Base-by-base conservation (phyloP, 2,329 filamentous ascomycete genomes). In the Talaromyces sp. region DNA sequence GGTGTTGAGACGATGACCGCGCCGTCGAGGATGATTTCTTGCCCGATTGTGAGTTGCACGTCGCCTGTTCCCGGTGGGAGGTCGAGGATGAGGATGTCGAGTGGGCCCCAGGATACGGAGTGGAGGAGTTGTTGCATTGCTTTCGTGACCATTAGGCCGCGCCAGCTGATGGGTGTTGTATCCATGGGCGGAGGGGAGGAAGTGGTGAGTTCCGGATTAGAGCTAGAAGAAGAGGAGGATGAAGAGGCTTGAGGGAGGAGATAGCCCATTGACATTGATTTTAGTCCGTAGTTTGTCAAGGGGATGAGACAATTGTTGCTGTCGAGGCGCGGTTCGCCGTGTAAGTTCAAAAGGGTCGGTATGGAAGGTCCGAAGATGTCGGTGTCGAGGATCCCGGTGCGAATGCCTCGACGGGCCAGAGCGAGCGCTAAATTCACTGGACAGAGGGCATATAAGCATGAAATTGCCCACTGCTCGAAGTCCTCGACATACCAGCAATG, bases 201-300 rank as follows among this genome's bases (percentile, higher is more conserved):
- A 63, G 73, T 69, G 54, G 68, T 63, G 9, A 70, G 41, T 17
- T 69, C 70, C 56, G 75, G 70, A 11, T 64, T 19, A 33, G 59
- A 54, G 10, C 88, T 85, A 31, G 17, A 31, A 31, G 43, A 22
- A 69, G 89, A 19, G 86, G 73, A 70, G 27, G 74, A 22, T 22
- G 22, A 22, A 86, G 73, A 70, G 27, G 74, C 70, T 66, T 72
- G 73, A 11, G 75, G 76, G 43, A 97, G 88, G 0, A 99, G 85
- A 69, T 97, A 98, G 59, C 95, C 95, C 91, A 99, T 98, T 0
- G 93, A 97, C 95, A 99, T 99, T 63, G 93, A 96, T 79, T 96
- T 96, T 64, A 99, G 86, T 47, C 95, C 95, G 81, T 98, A 98
- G 74, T 96, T 97, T 25, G 91, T 93, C 27, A 99, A 80, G 0